Conservation (phyloP, 805 yeast species). For the Yarrowia keelungensis region DNA sequence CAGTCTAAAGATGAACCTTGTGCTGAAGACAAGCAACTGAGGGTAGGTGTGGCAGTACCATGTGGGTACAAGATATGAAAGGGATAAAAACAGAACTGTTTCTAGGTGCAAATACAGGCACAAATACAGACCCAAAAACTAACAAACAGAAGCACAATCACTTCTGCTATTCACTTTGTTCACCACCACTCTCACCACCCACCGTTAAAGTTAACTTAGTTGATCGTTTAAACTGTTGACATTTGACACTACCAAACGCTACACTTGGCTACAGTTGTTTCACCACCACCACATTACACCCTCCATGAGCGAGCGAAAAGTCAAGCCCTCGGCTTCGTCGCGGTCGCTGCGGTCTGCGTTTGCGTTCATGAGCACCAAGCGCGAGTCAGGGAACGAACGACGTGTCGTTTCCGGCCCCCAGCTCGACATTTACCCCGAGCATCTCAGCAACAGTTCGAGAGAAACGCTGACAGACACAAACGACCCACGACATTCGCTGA, state of each 20-base stretch:
- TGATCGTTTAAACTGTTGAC: not conserved
- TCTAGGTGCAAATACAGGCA: too few relatives aligned
- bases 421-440: constrained; percentile 15
- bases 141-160: too few relatives aligned
- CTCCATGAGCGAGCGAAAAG: constrained; percentile 10
- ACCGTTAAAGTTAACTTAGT: too few relatives aligned
- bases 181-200: too few relatives aligned
- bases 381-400: not conserved
- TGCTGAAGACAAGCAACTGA: too few relatives aligned
- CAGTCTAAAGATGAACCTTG: too few relatives aligned
- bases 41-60: too few relatives aligned
- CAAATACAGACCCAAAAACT: too few relatives aligned
- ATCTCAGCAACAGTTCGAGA: not conserved
- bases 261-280: too few relatives aligned
- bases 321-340: constrained; percentile 36
- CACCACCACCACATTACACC: not conserved
- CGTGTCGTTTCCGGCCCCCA: constrained; percentile 15
- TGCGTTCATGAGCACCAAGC: constrained; percentile 26
- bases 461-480: not conserved
- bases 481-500: constrained; percentile 1
- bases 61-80: too few relatives aligned
- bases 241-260: not conserved
- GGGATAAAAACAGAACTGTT: too few relatives aligned
- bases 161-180: too few relatives aligned
- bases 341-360: constrained; percentile 29